Evolutionary conservation across 371 early-diverging fungal species (phyloP), one percentile per base, ranked within the genome.

Genomic region (Funneliformis caledonium): DNA sequence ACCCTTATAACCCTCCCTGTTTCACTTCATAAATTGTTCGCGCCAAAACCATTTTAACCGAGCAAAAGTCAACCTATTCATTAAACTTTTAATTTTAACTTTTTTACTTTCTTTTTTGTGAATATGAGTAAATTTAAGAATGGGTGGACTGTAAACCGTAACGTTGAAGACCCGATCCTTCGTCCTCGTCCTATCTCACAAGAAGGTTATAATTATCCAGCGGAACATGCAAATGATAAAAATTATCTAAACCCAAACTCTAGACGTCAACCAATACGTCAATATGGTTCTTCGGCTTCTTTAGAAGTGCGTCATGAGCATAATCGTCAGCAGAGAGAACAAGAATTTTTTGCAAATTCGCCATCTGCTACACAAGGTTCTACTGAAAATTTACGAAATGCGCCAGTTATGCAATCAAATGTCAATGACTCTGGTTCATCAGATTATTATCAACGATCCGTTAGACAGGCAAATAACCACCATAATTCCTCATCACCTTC

Each of bases 151-250:
- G 78, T 68, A 14, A 69, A 78, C 50, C 68, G 67, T 50, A 65
- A 62, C 76, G 26, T 45, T 47, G 76, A 59, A 11, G 76, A 76
- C 76, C 62, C 62, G 14, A 22, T 76, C 8, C 78, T 48, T 78
- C 78, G 78, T 31, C 78, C 78, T 31, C 78, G 50, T 33, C 78
- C 78, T 12, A 50, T 45, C 16, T 78, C 78, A 26, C 78, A 78
- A 37, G 78, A 78, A 47, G 68, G 78, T 42, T 78, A 78, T 42
- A 14, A 78, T 48, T 78, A 78, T 56, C 68, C 78, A n/a, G 42
- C 22, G 33, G 62, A 76, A 62, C 64, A 59, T 45, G 61, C 16
- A 31, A 60, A 59, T 4, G 45, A 43, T 2, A 45, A 70, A n/a
- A 3, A 22, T 12, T 22, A 5, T 10, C 12, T 42, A 70, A n/a